A percentile compares a stretch with the other conserved stretches of the same genome.
phyloP scores from a whole-genome alignment of 1,284 basidiomycete species.

The Melampsora americana region DNA sequence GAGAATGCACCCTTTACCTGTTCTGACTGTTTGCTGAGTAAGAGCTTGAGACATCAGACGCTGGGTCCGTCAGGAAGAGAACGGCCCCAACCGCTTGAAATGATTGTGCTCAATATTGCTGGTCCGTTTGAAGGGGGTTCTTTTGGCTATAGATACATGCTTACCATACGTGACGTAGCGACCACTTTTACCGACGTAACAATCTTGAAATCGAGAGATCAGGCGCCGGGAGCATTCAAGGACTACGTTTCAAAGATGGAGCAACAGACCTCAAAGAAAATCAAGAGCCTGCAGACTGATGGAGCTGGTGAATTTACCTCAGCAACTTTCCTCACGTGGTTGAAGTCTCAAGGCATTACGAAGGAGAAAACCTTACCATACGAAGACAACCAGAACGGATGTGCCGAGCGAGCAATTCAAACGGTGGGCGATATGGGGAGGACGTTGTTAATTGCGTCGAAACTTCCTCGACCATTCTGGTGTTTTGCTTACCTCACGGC shows the following conservation, averaged over 20 bases:
- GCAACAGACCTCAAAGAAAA: not conserved
- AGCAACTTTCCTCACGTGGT: not conserved
- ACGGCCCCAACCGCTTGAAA: constrained; percentile 1
- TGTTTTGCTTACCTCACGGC: not conserved
- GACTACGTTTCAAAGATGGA: not conserved
- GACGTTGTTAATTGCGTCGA: not conserved
- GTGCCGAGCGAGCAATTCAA: not conserved
- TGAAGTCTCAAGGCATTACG: not conserved
- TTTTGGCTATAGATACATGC: not conserved
- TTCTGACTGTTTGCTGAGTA: too few species aligned
- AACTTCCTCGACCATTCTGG: not conserved
- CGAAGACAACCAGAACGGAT: constrained; percentile 11
- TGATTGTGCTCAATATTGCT: not conserved
- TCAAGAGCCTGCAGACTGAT: not conserved
- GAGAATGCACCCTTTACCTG: not conserved
- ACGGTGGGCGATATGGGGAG: not conserved
- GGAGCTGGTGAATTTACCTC: not conserved
- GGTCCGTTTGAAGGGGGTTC: constrained; percentile 10
- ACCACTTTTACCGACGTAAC: not conserved
- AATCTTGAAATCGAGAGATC: not conserved
- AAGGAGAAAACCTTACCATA: not conserved
- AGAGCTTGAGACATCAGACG: too few species aligned
- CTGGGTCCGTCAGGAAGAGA: too few species aligned
- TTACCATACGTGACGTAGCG: not conserved
- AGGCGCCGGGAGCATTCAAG: too few species aligned